Evolutionary conservation across 352 stramenopile genomes (phyloP), one percentile per base, ranked within the genome.

Genomic region (Synura sp.): DNA sequence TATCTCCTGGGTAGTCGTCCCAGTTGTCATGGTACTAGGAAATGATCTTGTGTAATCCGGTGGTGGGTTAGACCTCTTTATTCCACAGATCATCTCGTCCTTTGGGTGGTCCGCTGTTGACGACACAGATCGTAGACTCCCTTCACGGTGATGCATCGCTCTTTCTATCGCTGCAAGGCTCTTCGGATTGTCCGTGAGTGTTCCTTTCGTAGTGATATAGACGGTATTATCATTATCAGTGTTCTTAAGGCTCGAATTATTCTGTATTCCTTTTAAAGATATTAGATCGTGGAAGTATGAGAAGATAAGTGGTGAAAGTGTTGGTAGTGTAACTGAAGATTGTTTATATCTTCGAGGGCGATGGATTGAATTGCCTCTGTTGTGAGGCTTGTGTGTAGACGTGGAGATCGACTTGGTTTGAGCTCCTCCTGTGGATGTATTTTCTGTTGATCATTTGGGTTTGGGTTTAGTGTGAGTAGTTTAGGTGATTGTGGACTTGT

Each of bases 311-410:
- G 49, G 49, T 63, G 49, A 63, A 63, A 63, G 49, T 63, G 49
- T 63, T 63, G 49, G 49, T 63, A 63, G 49, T 63, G 49, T 63
- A 63, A 63, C 49, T 63, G 49, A 63, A 63, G 49, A 63, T 63
- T 63, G 49, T 63, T 63, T 63, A 63, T 63, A 63, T 63, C 49
- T 63, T 63, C 49, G 49, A 63, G 49, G 29, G 49, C 49, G 49
- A 63, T 63, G 49, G 49, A 63, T 12, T 63, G 49, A 29, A 63
- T 63, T 63, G 49, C 49, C 49, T 63, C 49, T 63, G 49, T 63
- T 63, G 49, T 63, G 12, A 63, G 49, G n/a, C n/a, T n/a, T n/a
- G n/a, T n/a, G n/a, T n/a, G n/a, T n/a, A n/a, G n/a, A n/a, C n/a
- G n/a, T n/a, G n/a, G n/a, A n/a, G n/a, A n/a, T n/a, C n/a, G n/a